Evolutionary conservation across 345 rosid genomes (phyloP).

Genomic region (Eucalyptus sp.): DNA sequence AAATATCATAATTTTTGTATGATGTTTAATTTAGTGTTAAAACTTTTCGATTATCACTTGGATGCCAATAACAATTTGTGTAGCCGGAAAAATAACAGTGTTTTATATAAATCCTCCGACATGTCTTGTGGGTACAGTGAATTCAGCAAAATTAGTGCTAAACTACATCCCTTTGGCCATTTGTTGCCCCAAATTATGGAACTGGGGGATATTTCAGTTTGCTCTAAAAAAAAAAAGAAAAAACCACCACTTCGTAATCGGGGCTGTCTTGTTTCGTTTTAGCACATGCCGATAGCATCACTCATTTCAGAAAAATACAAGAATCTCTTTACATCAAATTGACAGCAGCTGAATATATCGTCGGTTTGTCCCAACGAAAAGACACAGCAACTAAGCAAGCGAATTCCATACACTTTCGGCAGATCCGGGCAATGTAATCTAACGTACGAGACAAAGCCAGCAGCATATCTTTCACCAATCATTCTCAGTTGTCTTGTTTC

Average conservation of each 20-base stretch:
- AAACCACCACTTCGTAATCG: neutral
- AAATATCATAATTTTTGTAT: too few species aligned
- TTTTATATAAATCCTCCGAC: neutral
- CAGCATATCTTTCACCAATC: neutral
- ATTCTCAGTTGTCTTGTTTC: neutral
- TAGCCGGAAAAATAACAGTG: neutral
- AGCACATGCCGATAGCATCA: neutral
- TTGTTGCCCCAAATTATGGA: too few species aligned
- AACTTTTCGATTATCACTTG: too few species aligned
- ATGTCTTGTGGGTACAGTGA: neutral
- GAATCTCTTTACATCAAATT: neutral
- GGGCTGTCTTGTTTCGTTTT: neutral
- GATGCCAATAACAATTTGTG: neutral
- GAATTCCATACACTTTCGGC: neutral
- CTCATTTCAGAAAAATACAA: neutral
- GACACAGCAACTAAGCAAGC: neutral
- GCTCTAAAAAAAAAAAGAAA: too few species aligned
- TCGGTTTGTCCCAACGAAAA: neutral
- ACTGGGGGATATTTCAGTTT: too few species aligned
- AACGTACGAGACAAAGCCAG: neutral
- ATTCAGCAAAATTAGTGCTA: neutral
- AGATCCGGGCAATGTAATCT: neutral
- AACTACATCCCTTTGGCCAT: too few species aligned
- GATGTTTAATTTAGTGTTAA: rapidly evolving
- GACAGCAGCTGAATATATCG: neutral